Evolutionary conservation across 306 rosid genomes (phyloP).

Genomic region (Pterocarpus santalinus): DNA sequence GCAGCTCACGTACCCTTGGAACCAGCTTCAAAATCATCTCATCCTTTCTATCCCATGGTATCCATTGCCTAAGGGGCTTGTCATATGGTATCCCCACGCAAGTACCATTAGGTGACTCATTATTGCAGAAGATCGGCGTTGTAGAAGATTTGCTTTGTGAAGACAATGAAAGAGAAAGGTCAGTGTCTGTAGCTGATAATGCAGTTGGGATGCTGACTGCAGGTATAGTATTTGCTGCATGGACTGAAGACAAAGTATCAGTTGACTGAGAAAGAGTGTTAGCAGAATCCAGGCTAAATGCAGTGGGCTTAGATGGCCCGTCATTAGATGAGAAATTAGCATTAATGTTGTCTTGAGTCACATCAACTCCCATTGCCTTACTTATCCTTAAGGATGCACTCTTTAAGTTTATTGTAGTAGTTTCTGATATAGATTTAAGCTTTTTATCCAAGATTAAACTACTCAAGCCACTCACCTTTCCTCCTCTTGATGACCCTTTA

Average conservation of each 20-base stretch:
- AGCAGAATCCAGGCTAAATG: constrained; percentile 56
- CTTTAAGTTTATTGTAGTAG: constrained; percentile 72
- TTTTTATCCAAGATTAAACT: constrained; percentile 81
- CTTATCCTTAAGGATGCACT: constrained; percentile 76
- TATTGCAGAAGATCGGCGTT: constrained; percentile 54
- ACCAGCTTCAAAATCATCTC: constrained; percentile 80
- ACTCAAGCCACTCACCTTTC: constrained; percentile 71
- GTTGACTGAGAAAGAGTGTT: constrained; percentile 50
- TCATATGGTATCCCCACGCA: constrained; percentile 65
- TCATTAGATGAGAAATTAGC: constrained; percentile 56
- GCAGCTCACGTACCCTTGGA: constrained; percentile 77
- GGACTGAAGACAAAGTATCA: constrained; percentile 43
- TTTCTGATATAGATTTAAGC: constrained; percentile 72
- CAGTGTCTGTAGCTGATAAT: constrained; percentile 63
- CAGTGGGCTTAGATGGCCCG: constrained; percentile 54
- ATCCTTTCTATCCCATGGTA: constrained; percentile 80
- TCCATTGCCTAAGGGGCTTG: constrained; percentile 67
- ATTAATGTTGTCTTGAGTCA: constrained; percentile 62
- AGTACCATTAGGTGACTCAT: constrained; percentile 55
- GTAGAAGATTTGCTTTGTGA: constrained; percentile 55
- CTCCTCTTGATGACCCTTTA: constrained; percentile 82
- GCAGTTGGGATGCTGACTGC: constrained; percentile 48
- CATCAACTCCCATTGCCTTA: constrained; percentile 73
- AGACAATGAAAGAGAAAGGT: constrained; percentile 83
- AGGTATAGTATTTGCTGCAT: constrained; percentile 41